These are phyloP conservation scores for Colletotrichum melonis DNA, from an alignment of 2,329 filamentous ascomycete genomes.

Conservation along the genomic window DNA sequence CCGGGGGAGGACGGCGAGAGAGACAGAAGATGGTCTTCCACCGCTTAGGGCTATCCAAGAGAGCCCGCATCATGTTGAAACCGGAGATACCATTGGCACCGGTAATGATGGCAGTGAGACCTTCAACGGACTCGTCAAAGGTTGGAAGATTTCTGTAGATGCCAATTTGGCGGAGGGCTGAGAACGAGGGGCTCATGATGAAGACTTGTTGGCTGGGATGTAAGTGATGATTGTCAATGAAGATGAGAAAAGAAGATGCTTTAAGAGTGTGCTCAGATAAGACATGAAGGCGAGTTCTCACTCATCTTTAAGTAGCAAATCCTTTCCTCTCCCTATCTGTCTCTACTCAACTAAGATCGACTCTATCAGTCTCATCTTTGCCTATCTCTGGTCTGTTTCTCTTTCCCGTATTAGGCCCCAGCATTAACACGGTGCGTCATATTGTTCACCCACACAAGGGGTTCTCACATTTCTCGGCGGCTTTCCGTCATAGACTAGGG, in stretches of 20 bases:
- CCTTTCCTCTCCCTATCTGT: no score
- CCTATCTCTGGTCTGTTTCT: no score
- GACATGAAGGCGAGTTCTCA: no score
- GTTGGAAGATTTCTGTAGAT: not conserved
- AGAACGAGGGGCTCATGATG: slow-evolving; percentile 11
- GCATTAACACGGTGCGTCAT: not conserved
- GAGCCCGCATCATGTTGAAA: slow-evolving; percentile 13
- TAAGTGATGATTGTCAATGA: no score
- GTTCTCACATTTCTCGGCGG: not conserved
- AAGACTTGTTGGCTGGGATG: no score
- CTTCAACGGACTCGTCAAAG: not conserved
- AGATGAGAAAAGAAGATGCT: no score
- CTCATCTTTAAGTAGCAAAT: no score
- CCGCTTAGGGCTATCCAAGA: slow-evolving; percentile 9
- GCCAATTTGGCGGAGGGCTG: not conserved
- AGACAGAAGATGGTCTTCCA: slow-evolving; percentile 17
- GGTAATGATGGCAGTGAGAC: slow-evolving; percentile 16
- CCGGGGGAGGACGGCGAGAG: not conserved
- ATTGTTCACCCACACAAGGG: not conserved
- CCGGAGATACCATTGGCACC: slow-evolving; percentile 27
- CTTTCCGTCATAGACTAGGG: not conserved
- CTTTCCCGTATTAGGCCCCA: not conserved
- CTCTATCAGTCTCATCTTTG: not conserved
- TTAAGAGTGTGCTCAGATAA: no score
- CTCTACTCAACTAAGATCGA: no score